These are phyloP conservation scores for Alternaria brassicicola DNA, from an alignment of 2,329 filamentous ascomycete species.

Conservation along the genomic window DNA sequence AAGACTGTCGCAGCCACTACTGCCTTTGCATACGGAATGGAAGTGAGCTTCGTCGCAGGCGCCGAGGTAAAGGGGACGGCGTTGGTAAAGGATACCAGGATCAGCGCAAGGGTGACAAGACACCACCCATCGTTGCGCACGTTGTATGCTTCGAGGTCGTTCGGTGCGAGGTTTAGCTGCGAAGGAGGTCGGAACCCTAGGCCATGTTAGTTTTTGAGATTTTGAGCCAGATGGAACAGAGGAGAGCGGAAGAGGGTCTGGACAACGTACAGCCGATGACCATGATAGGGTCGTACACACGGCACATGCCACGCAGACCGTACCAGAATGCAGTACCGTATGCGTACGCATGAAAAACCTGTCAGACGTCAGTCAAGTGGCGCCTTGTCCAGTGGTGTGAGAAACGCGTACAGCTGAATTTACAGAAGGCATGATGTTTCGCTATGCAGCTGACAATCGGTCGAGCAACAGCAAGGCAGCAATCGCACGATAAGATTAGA, in stretches of 20 bases:
- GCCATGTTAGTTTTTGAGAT: conserved; percentile 1
- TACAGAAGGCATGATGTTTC: conserved; percentile 8
- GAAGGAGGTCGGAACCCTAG: conserved; percentile 34
- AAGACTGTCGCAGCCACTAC: conserved; percentile 33
- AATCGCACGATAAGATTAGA: neutral
- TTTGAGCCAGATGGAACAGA: neutral
- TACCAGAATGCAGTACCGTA: conserved; percentile 39
- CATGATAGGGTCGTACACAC: conserved; percentile 34
- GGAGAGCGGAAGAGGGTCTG: neutral
- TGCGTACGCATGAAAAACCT: conserved; percentile 34
- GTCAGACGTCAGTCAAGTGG: neutral
- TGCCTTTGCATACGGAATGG: conserved; percentile 26
- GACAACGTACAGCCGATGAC: conserved; percentile 27
- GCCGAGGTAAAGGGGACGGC: conserved; percentile 23
- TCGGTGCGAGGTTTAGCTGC: conserved; percentile 27
- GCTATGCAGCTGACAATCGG: neutral
- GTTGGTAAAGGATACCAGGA: conserved; percentile 31
- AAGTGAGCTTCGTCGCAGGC: neutral
- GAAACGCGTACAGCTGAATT: conserved; percentile 3
- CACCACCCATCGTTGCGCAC: conserved; percentile 36
- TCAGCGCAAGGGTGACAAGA: conserved; percentile 32
- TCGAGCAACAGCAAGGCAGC: neutral
- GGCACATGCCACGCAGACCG: conserved; percentile 30
- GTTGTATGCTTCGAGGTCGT: conserved; percentile 36
- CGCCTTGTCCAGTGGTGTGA: neutral